Evolutionary conservation across 768 basidiomycete species (phyloP).

Genomic region (Pisolithus marmoratus): DNA sequence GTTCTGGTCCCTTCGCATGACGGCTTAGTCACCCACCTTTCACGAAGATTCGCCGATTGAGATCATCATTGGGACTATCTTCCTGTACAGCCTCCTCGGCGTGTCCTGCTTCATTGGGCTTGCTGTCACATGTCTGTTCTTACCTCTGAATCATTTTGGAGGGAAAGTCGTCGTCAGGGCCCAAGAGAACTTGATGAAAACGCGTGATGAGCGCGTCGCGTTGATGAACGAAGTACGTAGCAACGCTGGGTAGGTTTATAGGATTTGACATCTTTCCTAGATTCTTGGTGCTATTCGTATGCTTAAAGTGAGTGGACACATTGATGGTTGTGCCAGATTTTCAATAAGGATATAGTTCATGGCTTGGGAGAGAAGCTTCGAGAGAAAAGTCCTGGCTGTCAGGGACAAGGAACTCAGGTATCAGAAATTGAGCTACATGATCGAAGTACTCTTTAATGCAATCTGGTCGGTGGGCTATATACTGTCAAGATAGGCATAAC

Average conservation of each 20-base stretch:
- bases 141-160: conserved; percentile 80
- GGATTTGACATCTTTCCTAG: conserved; percentile 20
- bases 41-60: conserved; percentile 69
- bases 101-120: conserved; percentile 76
- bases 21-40: neutral
- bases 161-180: conserved; percentile 73
- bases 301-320: conserved; percentile 53
- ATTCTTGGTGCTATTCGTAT: conserved; percentile 85
- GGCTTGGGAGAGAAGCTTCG: conserved; percentile 93
- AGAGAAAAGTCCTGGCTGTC: conserved; percentile 63
- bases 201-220: conserved; percentile 83
- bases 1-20: conserved; percentile 10
- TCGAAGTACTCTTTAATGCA: conserved; percentile 63
- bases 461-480: conserved; percentile 38
- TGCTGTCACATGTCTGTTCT: conserved; percentile 62
- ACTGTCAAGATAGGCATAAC: neutral
- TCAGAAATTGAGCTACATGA: conserved; percentile 81
- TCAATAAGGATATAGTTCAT: conserved; percentile 56
- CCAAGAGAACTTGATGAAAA: conserved; percentile 87
- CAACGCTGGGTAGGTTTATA: neutral
- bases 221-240: conserved; percentile 76
- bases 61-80: conserved; percentile 64
- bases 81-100: conserved; percentile 76
- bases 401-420: conserved; percentile 78
- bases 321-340: neutral